phyloP scores from a whole-genome alignment of 441 rosid genomes.

The Erysimum pusillum region DNA sequence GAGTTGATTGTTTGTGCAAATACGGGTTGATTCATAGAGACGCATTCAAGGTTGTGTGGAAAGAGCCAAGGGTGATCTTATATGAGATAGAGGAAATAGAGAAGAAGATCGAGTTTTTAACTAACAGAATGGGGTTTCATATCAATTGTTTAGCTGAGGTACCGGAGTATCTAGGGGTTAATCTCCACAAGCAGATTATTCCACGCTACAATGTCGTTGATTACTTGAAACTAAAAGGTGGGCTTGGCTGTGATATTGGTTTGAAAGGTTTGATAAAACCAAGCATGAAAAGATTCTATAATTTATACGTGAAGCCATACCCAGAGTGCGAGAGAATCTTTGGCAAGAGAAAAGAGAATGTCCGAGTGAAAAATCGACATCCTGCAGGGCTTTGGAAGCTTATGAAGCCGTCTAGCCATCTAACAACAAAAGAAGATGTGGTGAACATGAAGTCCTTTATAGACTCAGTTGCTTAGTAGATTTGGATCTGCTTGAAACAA shows the following conservation, averaged over 20 bases:
- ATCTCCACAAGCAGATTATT: constrained; percentile 77
- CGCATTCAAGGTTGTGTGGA: constrained; percentile 78
- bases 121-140: constrained; percentile 56
- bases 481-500: constrained; percentile 21
- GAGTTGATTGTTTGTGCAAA: constrained; percentile 77
- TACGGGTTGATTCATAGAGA: constrained; percentile 76
- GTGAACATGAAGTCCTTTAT: constrained; percentile 66
- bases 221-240: constrained; percentile 68
- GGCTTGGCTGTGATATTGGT: constrained; percentile 68
- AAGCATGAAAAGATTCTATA: constrained; percentile 78
- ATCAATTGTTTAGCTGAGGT: constrained; percentile 66
- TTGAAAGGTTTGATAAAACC: constrained; percentile 73
- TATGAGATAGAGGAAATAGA: constrained; percentile 68
- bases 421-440: constrained; percentile 63
- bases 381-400: constrained; percentile 77
- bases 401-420: constrained; percentile 59
- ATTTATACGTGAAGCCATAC: constrained; percentile 82
- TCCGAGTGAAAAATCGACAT: constrained; percentile 49
- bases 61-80: constrained; percentile 73
- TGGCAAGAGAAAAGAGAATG: constrained; percentile 61
- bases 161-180: constrained; percentile 78
- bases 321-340: constrained; percentile 80
- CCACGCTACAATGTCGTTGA: constrained; percentile 74
- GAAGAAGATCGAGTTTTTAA: constrained; percentile 72
- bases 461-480: constrained; percentile 54